Percentiles rank a stretch among this genome's conserved stretches.
Evolutionary conservation across 108 stramenopile species (phyloP).

Genomic region (Thalassiosira profunda): DNA sequence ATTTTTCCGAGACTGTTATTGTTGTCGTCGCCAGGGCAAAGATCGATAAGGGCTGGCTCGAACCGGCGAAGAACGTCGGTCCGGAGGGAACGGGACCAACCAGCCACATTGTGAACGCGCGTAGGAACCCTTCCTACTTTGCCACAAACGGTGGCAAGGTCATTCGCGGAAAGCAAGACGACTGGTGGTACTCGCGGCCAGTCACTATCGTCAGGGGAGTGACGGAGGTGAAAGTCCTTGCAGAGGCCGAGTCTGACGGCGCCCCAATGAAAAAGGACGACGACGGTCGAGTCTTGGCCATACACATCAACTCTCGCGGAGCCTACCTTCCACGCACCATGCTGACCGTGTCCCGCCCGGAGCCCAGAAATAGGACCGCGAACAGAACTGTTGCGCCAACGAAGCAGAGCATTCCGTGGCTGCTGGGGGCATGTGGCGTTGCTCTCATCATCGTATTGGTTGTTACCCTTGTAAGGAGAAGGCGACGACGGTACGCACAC

Average conservation of each 20-base stretch:
- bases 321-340: background rate
- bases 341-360: background rate
- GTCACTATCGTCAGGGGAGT: conserved; percentile 33
- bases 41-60: conserved; percentile 53
- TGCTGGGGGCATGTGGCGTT: background rate
- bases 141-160: conserved; percentile 45
- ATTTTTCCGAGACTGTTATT: conserved; percentile 18
- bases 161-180: conserved; percentile 31
- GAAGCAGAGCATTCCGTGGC: background rate
- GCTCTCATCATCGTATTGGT: background rate
- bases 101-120: conserved; percentile 77
- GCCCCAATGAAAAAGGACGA: conserved; percentile 12
- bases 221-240: background rate
- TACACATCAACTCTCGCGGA: conserved; percentile 35
- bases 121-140: conserved; percentile 60
- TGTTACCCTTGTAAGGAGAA: background rate
- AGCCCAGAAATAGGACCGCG: background rate
- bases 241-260: conserved; percentile 14
- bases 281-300: conserved; percentile 21
- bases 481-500: background rate
- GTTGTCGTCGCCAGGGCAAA: conserved; percentile 53
- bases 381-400: background rate
- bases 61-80: conserved; percentile 13
- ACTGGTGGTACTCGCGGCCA: conserved; percentile 52
- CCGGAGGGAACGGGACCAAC: conserved; percentile 47